These are phyloP conservation scores for Bifiguratus adelaidae DNA, from an alignment of 192 early-diverging fungal genomes.

Conservation along the genomic window DNA sequence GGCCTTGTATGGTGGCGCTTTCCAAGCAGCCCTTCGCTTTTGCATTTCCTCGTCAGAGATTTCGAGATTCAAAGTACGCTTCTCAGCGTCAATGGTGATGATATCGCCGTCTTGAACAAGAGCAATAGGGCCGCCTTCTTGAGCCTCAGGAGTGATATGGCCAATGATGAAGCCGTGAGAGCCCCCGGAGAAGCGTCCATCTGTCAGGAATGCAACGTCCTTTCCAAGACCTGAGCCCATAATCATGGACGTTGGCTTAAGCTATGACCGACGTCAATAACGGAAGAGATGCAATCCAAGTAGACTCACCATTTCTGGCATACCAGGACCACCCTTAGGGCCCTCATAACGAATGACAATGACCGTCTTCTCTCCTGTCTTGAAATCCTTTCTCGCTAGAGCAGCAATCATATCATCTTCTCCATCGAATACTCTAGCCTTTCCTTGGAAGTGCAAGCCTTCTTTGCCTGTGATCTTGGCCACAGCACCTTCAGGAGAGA, in stretches of 20 bases:
- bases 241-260: constrained; percentile 94
- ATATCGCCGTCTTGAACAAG: constrained; percentile 84
- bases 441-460: constrained; percentile 80
- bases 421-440: constrained; percentile 84
- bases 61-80: constrained; percentile 64
- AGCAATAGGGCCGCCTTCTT: constrained; percentile 92
- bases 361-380: constrained; percentile 78
- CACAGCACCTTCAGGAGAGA: constrained; percentile 92
- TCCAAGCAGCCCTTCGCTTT: constrained; percentile 60
- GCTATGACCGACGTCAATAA: constrained; percentile 6
- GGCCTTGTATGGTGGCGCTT: constrained; percentile 79
- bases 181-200: constrained; percentile 98
- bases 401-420: constrained; percentile 89
- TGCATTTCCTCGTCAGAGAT: constrained; percentile 70
- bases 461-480: constrained; percentile 99
- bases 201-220: constrained; percentile 94
- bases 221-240: constrained; percentile 99
- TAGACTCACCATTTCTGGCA: constrained; percentile 91
- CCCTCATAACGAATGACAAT: constrained; percentile 96
- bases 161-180: constrained; percentile 99
- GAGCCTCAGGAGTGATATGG: constrained; percentile 97
- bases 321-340: constrained; percentile 96
- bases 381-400: constrained; percentile 78
- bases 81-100: constrained; percentile 81
- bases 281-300: neutral